These are phyloP conservation scores for Scedosporium boydii DNA, from an alignment of 2,329 filamentous ascomycete genomes.

Conservation along the genomic window DNA sequence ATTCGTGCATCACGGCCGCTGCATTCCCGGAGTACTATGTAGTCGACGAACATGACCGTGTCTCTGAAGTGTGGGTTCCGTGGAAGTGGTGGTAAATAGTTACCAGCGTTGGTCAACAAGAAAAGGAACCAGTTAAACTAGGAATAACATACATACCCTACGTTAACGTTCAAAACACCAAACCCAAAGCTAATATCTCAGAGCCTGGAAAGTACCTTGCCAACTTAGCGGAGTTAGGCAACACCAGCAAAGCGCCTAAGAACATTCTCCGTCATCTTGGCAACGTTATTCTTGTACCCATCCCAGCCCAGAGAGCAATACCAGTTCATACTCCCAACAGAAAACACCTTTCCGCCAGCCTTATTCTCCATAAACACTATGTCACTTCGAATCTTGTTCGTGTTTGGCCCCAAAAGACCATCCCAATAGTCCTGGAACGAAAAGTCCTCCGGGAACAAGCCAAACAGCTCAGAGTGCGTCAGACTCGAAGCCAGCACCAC, in stretches of 20 bases:
- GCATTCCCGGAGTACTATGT: conserved; percentile 25
- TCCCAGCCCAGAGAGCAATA: conserved; percentile 15
- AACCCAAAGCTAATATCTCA: too few relatives aligned
- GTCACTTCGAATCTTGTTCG: conserved; percentile 13
- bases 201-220: too few relatives aligned
- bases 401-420: conserved; percentile 11
- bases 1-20: conserved; percentile 27
- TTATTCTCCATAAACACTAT: conserved; percentile 15
- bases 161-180: too few relatives aligned
- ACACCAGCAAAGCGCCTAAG: conserved; percentile 13
- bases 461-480: conserved; percentile 14
- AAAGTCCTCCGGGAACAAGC: conserved; percentile 15
- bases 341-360: conserved; percentile 16
- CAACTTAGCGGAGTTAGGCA: too few relatives aligned
- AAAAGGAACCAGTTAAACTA: too few relatives aligned
- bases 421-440: conserved; percentile 12
- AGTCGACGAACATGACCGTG: conserved; percentile 23
- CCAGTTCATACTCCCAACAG: conserved; percentile 20
- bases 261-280: conserved; percentile 15
- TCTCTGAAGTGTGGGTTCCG: conserved; percentile 24
- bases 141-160: too few relatives aligned
- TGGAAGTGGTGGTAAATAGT: conserved; percentile 24
- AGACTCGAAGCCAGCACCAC: conserved; percentile 17
- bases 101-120: too few relatives aligned
- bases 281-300: conserved; percentile 17